phyloP scores from a whole-genome alignment of 140 eudicot species.

The Stevia rebaudiana region DNA sequence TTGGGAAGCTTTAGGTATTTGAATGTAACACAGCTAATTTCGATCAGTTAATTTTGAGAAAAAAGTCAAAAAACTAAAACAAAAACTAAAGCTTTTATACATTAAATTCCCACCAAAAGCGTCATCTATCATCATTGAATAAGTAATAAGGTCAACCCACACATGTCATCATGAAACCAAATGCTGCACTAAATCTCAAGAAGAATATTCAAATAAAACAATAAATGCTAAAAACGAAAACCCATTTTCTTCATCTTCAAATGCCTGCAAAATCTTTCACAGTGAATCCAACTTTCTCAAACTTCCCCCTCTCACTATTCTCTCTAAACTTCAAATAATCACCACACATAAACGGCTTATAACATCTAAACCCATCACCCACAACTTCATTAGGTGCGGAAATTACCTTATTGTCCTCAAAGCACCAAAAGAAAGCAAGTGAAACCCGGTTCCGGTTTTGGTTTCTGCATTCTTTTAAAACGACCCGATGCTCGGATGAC shows the following conservation, averaged over 20 bases:
- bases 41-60: too few species aligned
- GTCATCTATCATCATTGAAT: slow-evolving; percentile 17
- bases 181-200: slow-evolving; percentile 32
- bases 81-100: background rate
- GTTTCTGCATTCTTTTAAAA: slow-evolving; percentile 27
- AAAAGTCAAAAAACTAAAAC: too few species aligned
- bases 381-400: slow-evolving; percentile 50
- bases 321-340: slow-evolving; percentile 54
- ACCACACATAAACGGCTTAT: slow-evolving; percentile 44
- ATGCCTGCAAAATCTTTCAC: slow-evolving; percentile 65
- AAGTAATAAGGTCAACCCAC: slow-evolving; percentile 31
- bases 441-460: slow-evolving; percentile 47
- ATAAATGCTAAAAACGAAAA: slow-evolving; percentile 17
- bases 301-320: slow-evolving; percentile 51
- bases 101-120: slow-evolving; percentile 5
- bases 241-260: slow-evolving; percentile 4
- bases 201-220: slow-evolving; percentile 35
- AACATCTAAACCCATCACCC: slow-evolving; percentile 40
- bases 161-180: slow-evolving; percentile 30
- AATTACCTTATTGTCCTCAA: slow-evolving; percentile 54
- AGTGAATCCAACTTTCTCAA: slow-evolving; percentile 67
- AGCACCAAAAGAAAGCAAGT: slow-evolving; percentile 66
- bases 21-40: too few species aligned
- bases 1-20: too few species aligned
- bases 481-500: slow-evolving; percentile 64